Conservation (phyloP, 495 filamentous ascomycete genomes). For the Ascodesmis nigricans region DNA sequence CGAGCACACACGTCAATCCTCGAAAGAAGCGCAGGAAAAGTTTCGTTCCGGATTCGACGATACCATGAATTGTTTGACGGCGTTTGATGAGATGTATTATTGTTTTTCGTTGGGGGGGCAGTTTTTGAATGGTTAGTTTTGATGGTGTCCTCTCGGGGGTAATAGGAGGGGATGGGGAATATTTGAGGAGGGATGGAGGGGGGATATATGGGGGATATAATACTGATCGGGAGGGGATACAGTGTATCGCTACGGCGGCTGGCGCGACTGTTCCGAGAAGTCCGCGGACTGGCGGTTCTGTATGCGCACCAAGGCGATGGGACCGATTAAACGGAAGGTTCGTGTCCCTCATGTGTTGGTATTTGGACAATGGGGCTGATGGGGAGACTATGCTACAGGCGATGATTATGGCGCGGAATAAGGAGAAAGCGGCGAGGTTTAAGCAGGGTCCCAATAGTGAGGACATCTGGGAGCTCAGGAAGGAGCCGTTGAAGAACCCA, state of each 20-base stretch:
- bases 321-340: constrained; percentile 15
- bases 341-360: neutral
- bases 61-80: constrained; percentile 64
- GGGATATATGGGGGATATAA: neutral
- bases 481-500: constrained; percentile 24
- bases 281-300: constrained; percentile 92
- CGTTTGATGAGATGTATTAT: constrained; percentile 89
- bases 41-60: constrained; percentile 10
- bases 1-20: too few species aligned
- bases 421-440: constrained; percentile 51
- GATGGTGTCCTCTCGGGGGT: neutral
- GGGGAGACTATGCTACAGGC: constrained; percentile 21
- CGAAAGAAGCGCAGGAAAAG: constrained; percentile 16
- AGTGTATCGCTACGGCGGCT: constrained; percentile 61
- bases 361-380: constrained; percentile 25
- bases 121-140: constrained; percentile 36
- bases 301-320: constrained; percentile 50
- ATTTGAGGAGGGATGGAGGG: neutral
- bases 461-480: constrained; percentile 69
- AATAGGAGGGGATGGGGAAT: neutral
- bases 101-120: constrained; percentile 83
- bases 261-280: constrained; percentile 52
- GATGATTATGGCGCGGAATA: constrained; percentile 47
- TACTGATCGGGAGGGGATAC: constrained; percentile 19
- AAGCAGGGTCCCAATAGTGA: constrained; percentile 58